These are phyloP conservation scores for Pseudogymnoascus sp. DNA, from an alignment of 2,329 filamentous ascomycete species.

Conservation along the genomic window DNA sequence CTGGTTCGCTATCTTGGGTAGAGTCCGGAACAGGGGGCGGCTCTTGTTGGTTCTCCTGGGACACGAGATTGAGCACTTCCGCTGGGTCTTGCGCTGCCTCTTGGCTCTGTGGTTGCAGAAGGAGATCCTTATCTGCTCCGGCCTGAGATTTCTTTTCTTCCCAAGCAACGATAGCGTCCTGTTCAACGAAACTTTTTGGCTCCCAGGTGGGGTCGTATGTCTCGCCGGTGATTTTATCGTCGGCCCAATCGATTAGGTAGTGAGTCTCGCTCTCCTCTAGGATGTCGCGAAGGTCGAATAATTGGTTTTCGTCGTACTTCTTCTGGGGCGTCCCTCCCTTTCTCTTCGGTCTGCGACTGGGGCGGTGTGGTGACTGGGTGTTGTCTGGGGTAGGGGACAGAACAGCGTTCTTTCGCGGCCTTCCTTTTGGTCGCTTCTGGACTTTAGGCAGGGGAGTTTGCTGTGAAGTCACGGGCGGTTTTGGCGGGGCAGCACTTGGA, in stretches of 20 bases:
- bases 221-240: constrained; percentile 42
- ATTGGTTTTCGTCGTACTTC: constrained; percentile 1
- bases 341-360: background rate
- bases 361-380: background rate
- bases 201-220: constrained; percentile 46
- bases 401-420: background rate
- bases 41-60: background rate
- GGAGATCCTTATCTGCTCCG: background rate
- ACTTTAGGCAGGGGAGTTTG: background rate
- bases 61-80: background rate
- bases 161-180: constrained; percentile 11
- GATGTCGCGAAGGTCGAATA: constrained; percentile 4
- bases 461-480: background rate
- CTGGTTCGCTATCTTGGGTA: constrained; percentile 17
- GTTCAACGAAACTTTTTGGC: constrained; percentile 16
- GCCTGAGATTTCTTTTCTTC: constrained; percentile 9
- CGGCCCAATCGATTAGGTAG: constrained; percentile 53
- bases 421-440: background rate
- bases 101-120: background rate
- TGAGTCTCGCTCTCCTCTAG: constrained; percentile 20
- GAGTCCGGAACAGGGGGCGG: background rate
- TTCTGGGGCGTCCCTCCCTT: background rate
- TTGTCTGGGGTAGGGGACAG: background rate
- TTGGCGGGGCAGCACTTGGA: background rate
- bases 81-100: background rate